phyloP scores from a whole-genome alignment of 2,329 filamentous ascomycete genomes.

The Seiridium cupressi region DNA sequence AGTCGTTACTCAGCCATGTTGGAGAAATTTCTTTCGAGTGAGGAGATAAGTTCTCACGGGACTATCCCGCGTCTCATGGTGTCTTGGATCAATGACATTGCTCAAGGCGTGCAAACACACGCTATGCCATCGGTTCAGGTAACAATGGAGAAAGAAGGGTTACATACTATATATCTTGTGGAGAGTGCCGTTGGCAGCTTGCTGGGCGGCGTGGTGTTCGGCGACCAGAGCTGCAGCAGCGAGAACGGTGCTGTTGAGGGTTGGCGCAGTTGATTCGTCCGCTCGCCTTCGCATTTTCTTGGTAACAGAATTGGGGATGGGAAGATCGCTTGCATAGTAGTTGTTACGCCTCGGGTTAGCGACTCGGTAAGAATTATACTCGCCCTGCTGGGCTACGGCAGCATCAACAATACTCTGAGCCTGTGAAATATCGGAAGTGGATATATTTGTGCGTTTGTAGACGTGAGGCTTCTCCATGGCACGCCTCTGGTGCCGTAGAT shows the following conservation, averaged over 20 bases:
- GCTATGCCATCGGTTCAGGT: too few species aligned
- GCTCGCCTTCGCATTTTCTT: not conserved
- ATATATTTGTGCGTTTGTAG: not conserved
- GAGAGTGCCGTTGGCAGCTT: not conserved
- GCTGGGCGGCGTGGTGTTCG: not conserved
- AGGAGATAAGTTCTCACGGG: too few species aligned
- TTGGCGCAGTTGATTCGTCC: not conserved
- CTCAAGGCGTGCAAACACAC: too few species aligned
- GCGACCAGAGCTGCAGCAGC: not conserved
- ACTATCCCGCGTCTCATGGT: too few species aligned
- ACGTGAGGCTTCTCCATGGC: not conserved
- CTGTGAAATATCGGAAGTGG: not conserved
- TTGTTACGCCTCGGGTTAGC: not conserved
- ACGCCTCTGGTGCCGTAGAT: not conserved
- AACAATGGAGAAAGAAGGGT: too few species aligned
- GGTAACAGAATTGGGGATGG: not conserved
- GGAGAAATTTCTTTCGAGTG: too few species aligned
- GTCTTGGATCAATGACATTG: too few species aligned
- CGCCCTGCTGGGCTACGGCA: not conserved
- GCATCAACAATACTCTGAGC: not conserved
- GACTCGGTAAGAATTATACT: not conserved
- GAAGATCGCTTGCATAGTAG: not conserved
- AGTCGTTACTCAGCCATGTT: not conserved
- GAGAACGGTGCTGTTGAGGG: not conserved
- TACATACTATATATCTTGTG: not conserved